A percentile compares a stretch with the other conserved stretches of the same genome.
These are phyloP conservation scores for Flaveria trinervia DNA, from an alignment of 129 eudicot genomes.

Conservation along the genomic window DNA sequence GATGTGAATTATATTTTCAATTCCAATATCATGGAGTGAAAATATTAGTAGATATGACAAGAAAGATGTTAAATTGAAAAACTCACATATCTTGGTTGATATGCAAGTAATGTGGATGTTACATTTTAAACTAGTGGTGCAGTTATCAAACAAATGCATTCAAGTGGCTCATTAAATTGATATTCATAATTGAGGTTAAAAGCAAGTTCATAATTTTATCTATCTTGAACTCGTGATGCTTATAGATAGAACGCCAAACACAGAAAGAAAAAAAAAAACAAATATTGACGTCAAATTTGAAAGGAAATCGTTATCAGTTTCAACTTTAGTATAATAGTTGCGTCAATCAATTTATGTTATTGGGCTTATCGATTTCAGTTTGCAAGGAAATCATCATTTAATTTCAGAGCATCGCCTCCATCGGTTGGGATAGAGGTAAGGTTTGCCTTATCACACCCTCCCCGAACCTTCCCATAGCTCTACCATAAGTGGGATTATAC, in stretches of 20 bases:
- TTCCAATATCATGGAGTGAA: neutral
- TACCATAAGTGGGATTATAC: no score
- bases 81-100: no score
- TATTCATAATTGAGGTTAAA: neutral
- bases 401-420: no score
- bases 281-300: neutral
- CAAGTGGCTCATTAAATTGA: neutral
- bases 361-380: no score
- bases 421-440: no score
- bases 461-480: no score
- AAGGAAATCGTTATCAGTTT: neutral
- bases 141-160: slow-evolving; percentile 6
- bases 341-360: neutral
- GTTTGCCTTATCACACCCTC: no score
- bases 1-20: slow-evolving; percentile 5
- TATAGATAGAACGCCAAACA: neutral
- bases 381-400: no score
- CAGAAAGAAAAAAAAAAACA: neutral
- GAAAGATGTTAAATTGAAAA: neutral
- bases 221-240: neutral
- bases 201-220: slow-evolving; percentile 1
- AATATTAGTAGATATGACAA: neutral
- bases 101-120: no score
- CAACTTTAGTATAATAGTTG: neutral
- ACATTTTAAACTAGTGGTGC: no score